Percentiles rank a stretch among this genome's conserved stretches.
Evolutionary conservation across 768 basidiomycete species (phyloP).

Genomic region (Termitomyces sp.): DNA sequence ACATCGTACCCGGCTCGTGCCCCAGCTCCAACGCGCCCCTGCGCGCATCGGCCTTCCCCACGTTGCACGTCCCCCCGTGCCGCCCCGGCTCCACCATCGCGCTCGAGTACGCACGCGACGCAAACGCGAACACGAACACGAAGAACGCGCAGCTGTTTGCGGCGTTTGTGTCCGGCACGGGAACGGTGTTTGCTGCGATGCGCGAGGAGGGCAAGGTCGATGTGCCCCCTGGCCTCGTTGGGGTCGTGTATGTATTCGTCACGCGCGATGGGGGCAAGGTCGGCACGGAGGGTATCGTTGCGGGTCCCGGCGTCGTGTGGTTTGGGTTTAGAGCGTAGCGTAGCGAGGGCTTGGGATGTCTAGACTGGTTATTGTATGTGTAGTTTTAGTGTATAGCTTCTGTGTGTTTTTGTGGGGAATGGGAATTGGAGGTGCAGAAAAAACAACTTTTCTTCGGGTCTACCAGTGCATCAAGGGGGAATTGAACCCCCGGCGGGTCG

Average conservation of each 20-base stretch:
- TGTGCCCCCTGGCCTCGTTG: constrained; percentile 39
- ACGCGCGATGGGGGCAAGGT: constrained; percentile 31
- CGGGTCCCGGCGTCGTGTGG: constrained; percentile 47
- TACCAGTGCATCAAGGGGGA: constrained; percentile 68
- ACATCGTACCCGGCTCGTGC: constrained; percentile 41
- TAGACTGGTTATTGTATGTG: no score
- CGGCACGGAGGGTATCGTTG: constrained; percentile 45
- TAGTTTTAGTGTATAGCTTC: no score
- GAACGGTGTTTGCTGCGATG: constrained; percentile 32
- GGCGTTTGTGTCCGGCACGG: constrained; percentile 46
- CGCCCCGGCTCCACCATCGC: constrained; percentile 13
- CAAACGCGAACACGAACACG: background rate
- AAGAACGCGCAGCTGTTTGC: constrained; percentile 30
- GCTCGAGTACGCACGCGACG: constrained; percentile 18
- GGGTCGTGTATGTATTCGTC: constrained; percentile 49
- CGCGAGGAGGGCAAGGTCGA: constrained; percentile 19
- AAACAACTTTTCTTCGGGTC: no score
- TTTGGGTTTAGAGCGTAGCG: constrained; percentile 24
- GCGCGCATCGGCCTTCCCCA: constrained; percentile 41
- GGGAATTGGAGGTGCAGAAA: no score
- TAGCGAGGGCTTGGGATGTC: no score
- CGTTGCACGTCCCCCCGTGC: constrained; percentile 27
- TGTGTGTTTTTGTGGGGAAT: no score
- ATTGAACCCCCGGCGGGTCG: constrained; percentile 89
- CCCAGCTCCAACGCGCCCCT: constrained; percentile 45